phyloP scores from a whole-genome alignment of 2,329 filamentous ascomycete species.

The Alternaria solani region DNA sequence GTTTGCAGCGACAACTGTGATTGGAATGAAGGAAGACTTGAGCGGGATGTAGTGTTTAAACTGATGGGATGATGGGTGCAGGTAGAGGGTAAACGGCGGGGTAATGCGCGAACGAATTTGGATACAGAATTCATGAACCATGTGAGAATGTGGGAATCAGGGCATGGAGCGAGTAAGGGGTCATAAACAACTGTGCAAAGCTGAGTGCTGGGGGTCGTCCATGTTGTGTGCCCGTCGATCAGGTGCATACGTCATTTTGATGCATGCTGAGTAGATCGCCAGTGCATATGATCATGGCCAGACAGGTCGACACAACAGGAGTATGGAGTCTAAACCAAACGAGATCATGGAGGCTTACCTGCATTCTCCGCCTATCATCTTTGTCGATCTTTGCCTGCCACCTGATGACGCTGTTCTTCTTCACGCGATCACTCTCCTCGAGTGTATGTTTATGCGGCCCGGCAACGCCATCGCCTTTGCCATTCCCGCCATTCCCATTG shows the following conservation, averaged over 20 bases:
- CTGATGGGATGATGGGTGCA: not conserved
- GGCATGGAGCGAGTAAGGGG: not conserved
- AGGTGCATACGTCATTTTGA: slow-evolving; percentile 15
- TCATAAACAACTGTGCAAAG: slow-evolving; percentile 6
- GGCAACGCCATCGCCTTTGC: slow-evolving; percentile 72
- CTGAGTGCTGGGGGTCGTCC: slow-evolving; percentile 1
- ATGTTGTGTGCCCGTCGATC: slow-evolving; percentile 7
- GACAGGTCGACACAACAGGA: slow-evolving; percentile 8
- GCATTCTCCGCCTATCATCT: slow-evolving; percentile 65
- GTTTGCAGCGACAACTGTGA: not conserved
- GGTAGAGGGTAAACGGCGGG: not conserved
- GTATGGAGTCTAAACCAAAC: not conserved
- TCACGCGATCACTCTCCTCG: slow-evolving; percentile 78
- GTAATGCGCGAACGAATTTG: not conserved
- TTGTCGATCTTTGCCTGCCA: slow-evolving; percentile 70
- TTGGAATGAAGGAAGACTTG: not conserved
- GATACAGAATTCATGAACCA: slow-evolving; percentile 15
- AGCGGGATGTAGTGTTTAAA: not conserved
- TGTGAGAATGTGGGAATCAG: not conserved
- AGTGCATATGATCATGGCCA: slow-evolving; percentile 7
- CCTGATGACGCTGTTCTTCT: slow-evolving; percentile 80
- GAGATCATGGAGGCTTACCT: slow-evolving; percentile 34
- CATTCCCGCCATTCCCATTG: slow-evolving; percentile 78
- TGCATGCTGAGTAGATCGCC: slow-evolving; percentile 5
- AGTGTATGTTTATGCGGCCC: slow-evolving; percentile 79